phyloP scores from a whole-genome alignment of 2,329 filamentous ascomycete genomes.

The Pezicula radicicola region DNA sequence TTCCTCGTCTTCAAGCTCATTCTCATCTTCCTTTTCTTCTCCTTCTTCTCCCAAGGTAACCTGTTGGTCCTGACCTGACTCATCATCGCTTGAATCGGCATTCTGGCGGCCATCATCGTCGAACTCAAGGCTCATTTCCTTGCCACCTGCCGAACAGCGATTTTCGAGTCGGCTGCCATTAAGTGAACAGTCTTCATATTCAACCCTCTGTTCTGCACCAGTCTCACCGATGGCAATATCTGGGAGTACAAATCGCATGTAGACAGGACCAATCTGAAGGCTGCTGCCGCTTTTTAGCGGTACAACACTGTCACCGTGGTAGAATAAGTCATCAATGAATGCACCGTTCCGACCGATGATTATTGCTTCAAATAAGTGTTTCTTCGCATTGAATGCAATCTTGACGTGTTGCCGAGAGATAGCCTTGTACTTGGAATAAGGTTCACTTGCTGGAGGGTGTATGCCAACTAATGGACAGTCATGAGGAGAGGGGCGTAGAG shows the following conservation, averaged over 20 bases:
- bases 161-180: constrained; percentile 32
- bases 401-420: constrained; percentile 74
- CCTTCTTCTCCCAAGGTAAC: constrained; percentile 25
- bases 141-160: constrained; percentile 53
- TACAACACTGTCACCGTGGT: constrained; percentile 49
- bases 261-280: constrained; percentile 71
- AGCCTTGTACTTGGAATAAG: constrained; percentile 62
- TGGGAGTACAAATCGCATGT: constrained; percentile 67
- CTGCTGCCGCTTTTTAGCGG: constrained; percentile 60
- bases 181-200: constrained; percentile 42
- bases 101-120: constrained; percentile 57
- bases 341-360: constrained; percentile 62
- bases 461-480: constrained; percentile 68
- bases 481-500: constrained; percentile 56
- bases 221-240: constrained; percentile 55
- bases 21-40: constrained; percentile 20
- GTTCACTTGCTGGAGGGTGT: constrained; percentile 63
- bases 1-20: constrained; percentile 26
- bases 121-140: constrained; percentile 73
- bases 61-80: constrained; percentile 17
- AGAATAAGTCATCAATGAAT: constrained; percentile 60
- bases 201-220: constrained; percentile 49
- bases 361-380: constrained; percentile 61
- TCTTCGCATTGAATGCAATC: constrained; percentile 65
- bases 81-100: constrained; percentile 12